These are phyloP conservation scores for Jaltomata sinuosa DNA, from an alignment of 257 asterid species.

Conservation along the genomic window DNA sequence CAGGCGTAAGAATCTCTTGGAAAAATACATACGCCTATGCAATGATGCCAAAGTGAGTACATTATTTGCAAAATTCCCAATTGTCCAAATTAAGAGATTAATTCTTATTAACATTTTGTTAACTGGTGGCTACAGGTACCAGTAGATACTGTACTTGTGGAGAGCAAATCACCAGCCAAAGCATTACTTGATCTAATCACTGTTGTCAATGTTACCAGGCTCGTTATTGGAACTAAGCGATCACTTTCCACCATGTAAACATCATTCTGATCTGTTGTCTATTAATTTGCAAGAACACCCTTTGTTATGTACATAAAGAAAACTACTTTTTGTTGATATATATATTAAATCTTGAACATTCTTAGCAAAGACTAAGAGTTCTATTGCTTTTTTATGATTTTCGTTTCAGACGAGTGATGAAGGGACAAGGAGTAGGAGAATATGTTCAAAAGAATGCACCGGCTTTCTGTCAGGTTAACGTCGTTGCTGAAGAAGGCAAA, in stretches of 20 bases:
- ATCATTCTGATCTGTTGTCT: not conserved
- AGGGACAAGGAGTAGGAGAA: slow-evolving; percentile 55
- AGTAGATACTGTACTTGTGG: slow-evolving; percentile 79
- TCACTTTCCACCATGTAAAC: slow-evolving; percentile 1
- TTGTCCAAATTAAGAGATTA: not conserved
- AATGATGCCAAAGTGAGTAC: slow-evolving; percentile 49
- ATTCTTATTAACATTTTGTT: not conserved
- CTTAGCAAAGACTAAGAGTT: not conserved
- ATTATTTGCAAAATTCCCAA: not conserved
- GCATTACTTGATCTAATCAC: slow-evolving; percentile 59
- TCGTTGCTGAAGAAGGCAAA: slow-evolving; percentile 28
- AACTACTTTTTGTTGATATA: not conserved
- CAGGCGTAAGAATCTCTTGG: slow-evolving; percentile 48
- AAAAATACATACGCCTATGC: slow-evolving; percentile 62
- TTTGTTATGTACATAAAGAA: not conserved
- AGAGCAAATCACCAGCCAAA: slow-evolving; percentile 64
- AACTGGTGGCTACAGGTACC: slow-evolving; percentile 24
- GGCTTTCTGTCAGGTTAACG: slow-evolving; percentile 43
- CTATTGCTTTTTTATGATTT: not conserved
- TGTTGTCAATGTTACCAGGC: slow-evolving; percentile 49
- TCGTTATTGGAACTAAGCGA: slow-evolving; percentile 47
- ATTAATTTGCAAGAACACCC: too few relatives aligned
- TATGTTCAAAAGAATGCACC: slow-evolving; percentile 66
- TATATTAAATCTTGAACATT: too few relatives aligned
- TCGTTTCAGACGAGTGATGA: slow-evolving; percentile 37